Evolutionary conservation across 805 yeast genomes (phyloP).

Genomic region (Peterozyma toletana): DNA sequence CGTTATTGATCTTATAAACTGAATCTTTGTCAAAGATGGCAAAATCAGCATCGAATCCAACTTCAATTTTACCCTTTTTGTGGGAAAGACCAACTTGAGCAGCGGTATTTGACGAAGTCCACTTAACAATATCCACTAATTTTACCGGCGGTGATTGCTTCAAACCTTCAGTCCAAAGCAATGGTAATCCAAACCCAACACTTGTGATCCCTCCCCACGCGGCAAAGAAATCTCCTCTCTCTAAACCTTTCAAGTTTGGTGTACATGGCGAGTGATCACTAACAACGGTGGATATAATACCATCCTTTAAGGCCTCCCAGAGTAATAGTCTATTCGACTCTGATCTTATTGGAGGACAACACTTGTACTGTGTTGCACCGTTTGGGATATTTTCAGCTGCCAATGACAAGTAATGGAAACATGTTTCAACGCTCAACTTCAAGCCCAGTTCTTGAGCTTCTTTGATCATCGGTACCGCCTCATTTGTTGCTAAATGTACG

Average conservation of each 20-base stretch:
- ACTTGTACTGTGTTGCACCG: constrained; percentile 78
- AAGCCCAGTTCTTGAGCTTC: constrained; percentile 53
- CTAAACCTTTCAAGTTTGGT: constrained; percentile 78
- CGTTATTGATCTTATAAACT: constrained; percentile 42
- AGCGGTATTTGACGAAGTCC: constrained; percentile 85
- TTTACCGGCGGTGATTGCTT: constrained; percentile 43
- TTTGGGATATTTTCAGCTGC: constrained; percentile 72
- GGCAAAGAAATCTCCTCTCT: constrained; percentile 77
- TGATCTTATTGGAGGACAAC: constrained; percentile 91
- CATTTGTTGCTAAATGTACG: constrained; percentile 83
- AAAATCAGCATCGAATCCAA: constrained; percentile 86
- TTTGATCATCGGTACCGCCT: constrained; percentile 68
- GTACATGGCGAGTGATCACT: constrained; percentile 97
- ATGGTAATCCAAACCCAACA: constrained; percentile 84
- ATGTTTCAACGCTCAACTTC: constrained; percentile 83
- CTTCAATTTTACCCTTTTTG: constrained; percentile 62
- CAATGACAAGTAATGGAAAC: constrained; percentile 84
- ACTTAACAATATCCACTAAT: constrained; percentile 56
- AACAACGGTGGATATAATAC: constrained; percentile 74
- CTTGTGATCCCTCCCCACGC: constrained; percentile 98
- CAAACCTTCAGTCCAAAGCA: constrained; percentile 69
- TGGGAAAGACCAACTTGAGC: constrained; percentile 73
- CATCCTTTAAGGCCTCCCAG: constrained; percentile 70
- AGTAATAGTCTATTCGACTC: constrained; percentile 62
- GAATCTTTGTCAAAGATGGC: constrained; percentile 68